These are phyloP conservation scores for Sphaerobolus stellatus DNA, from an alignment of 1,284 basidiomycete species.

Conservation along the genomic window DNA sequence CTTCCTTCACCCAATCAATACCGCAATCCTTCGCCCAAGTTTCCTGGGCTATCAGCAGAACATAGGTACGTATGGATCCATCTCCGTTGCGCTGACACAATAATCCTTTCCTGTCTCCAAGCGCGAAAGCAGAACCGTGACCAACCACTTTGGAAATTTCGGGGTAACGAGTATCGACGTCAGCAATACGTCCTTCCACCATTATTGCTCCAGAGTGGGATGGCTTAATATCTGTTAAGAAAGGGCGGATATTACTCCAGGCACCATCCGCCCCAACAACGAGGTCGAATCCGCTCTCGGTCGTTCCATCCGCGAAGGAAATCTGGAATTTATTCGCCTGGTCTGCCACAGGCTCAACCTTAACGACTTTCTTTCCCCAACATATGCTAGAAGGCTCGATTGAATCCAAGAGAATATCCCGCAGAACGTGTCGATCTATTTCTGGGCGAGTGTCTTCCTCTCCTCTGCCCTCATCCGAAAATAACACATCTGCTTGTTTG, in stretches of 20 bases:
- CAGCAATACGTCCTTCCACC: slow-evolving; percentile 28
- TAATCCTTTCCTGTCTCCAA: slow-evolving; percentile 28
- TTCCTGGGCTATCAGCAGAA: slow-evolving; percentile 23
- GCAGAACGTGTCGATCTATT: slow-evolving; percentile 29
- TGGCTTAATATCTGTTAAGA: slow-evolving; percentile 33
- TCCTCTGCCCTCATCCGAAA: slow-evolving; percentile 15
- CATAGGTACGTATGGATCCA: slow-evolving; percentile 34
- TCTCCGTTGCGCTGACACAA: slow-evolving; percentile 35
- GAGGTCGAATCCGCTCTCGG: slow-evolving; percentile 25
- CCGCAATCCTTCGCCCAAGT: slow-evolving; percentile 21
- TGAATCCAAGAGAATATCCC: slow-evolving; percentile 26
- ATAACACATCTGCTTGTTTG: slow-evolving; percentile 20
- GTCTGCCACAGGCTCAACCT: slow-evolving; percentile 9
- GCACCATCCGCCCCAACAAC: slow-evolving; percentile 49
- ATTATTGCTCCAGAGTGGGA: slow-evolving; percentile 35
- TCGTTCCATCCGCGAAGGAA: slow-evolving; percentile 18
- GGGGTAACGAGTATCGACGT: slow-evolving; percentile 23
- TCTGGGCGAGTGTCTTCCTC: slow-evolving; percentile 25
- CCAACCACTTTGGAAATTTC: slow-evolving; percentile 29
- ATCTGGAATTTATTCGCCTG: slow-evolving; percentile 11
- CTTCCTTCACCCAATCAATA: not conserved
- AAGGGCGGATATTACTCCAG: slow-evolving; percentile 40
- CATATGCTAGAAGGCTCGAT: slow-evolving; percentile 23
- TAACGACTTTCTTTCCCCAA: slow-evolving; percentile 26
- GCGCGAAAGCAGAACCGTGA: slow-evolving; percentile 27